These are phyloP conservation scores for Volutella citrinella DNA, from an alignment of 2,329 filamentous ascomycete species.

Conservation along the genomic window DNA sequence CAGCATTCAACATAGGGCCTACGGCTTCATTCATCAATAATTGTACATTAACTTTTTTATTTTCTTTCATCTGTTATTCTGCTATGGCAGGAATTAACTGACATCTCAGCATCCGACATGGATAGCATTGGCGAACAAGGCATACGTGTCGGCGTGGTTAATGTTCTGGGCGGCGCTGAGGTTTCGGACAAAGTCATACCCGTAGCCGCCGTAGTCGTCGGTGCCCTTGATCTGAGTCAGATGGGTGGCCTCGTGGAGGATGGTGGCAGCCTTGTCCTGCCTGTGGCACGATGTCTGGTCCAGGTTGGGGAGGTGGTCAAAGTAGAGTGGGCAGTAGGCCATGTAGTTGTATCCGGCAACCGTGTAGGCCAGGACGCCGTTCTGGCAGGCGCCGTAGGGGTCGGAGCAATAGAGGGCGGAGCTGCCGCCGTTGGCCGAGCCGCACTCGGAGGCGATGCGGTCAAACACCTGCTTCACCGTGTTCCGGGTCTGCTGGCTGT, in stretches of 20 bases:
- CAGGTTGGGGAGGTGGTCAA: constrained; percentile 32
- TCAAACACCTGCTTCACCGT: constrained; percentile 46
- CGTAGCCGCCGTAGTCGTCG: constrained; percentile 55
- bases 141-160: constrained; percentile 57
- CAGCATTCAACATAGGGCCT: no score
- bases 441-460: constrained; percentile 48
- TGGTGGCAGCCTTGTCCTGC: constrained; percentile 63
- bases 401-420: constrained; percentile 56
- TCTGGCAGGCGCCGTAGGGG: constrained; percentile 29
- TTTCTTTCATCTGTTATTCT: no score
- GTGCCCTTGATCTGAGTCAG: constrained; percentile 53
- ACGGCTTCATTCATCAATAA: no score
- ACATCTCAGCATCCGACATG: constrained; percentile 31
- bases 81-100: no score
- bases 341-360: constrained; percentile 48
- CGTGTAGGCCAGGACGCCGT: constrained; percentile 53
- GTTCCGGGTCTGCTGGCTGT: constrained; percentile 34
- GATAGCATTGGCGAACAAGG: constrained; percentile 23
- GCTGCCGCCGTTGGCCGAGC: constrained; percentile 39
- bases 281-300: constrained; percentile 52
- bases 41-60: no score
- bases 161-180: constrained; percentile 48
- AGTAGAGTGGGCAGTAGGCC: constrained; percentile 45
- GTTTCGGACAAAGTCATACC: constrained; percentile 45
- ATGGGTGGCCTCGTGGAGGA: constrained; percentile 63